A percentile compares a stretch with the other conserved stretches of the same genome.
phyloP scores from a whole-genome alignment of 2,329 filamentous ascomycete genomes.

The Botrytis galanthina region DNA sequence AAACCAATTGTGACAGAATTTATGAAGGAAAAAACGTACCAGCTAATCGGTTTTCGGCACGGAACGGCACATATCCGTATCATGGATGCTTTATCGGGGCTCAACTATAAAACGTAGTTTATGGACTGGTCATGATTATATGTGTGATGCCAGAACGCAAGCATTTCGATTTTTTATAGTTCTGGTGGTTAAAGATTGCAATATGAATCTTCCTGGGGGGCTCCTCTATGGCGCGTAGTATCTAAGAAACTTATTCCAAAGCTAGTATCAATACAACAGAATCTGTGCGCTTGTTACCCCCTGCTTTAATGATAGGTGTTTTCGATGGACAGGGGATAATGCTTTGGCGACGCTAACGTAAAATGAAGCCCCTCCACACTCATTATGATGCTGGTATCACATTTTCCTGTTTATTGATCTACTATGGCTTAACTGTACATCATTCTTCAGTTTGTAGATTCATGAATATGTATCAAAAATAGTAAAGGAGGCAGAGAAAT shows the following conservation, averaged over 20 bases:
- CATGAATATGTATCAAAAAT: background rate
- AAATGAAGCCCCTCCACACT: background rate
- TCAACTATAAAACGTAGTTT: background rate
- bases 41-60: background rate
- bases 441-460: background rate
- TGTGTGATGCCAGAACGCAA: background rate
- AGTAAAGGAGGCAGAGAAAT: background rate
- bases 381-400: background rate
- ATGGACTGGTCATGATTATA: background rate
- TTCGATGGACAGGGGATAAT: background rate
- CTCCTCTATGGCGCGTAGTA: background rate
- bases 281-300: background rate
- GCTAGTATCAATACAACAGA: background rate
- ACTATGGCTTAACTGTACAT: background rate
- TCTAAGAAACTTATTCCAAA: background rate
- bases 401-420: background rate
- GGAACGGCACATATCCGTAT: background rate
- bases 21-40: background rate
- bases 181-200: background rate
- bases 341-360: background rate
- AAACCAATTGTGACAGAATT: background rate
- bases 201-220: background rate
- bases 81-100: background rate
- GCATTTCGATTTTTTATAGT: background rate
- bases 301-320: background rate